These are phyloP conservation scores for Cystobasidium slooffiae DNA, from an alignment of 1,284 basidiomycete genomes.

Conservation along the genomic window DNA sequence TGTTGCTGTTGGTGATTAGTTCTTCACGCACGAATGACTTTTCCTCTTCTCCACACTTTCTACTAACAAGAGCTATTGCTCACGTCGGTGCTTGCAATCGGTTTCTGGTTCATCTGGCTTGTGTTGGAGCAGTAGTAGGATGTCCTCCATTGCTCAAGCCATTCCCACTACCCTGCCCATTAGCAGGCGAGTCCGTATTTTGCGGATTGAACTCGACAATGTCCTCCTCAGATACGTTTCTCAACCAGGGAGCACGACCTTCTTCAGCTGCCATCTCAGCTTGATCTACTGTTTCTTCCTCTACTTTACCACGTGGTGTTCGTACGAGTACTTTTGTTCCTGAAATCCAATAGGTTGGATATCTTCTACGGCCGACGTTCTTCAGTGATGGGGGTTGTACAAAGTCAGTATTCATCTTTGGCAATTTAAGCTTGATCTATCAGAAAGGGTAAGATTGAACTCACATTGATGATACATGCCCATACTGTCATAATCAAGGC, in stretches of 20 bases:
- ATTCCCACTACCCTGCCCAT: no score
- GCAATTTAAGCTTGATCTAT: no score
- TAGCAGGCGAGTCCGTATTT: neutral
- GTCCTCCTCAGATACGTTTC: conserved; percentile 1
- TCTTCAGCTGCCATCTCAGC: conserved; percentile 19
- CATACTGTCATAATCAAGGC: conserved; percentile 63
- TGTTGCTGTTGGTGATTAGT: no score
- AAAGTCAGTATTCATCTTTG: conserved; percentile 57
- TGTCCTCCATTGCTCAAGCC: no score
- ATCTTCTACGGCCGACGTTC: conserved; percentile 39
- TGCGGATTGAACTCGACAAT: neutral
- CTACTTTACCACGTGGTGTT: conserved; percentile 8
- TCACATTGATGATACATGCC: conserved; percentile 62
- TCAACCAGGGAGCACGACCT: conserved; percentile 7
- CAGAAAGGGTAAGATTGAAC: conserved; percentile 56
- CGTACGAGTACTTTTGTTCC: conserved; percentile 31
- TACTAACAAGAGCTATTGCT: no score
- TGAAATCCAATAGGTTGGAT: conserved; percentile 39
- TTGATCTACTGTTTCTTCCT: conserved; percentile 30
- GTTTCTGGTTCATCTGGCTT: no score
- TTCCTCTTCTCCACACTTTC: no score
- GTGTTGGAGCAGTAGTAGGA: no score
- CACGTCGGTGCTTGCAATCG: no score
- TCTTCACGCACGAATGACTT: no score
- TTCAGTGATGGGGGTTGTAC: neutral